phyloP scores from a whole-genome alignment of 208 protist genomes.

The Phytomonas francai region DNA sequence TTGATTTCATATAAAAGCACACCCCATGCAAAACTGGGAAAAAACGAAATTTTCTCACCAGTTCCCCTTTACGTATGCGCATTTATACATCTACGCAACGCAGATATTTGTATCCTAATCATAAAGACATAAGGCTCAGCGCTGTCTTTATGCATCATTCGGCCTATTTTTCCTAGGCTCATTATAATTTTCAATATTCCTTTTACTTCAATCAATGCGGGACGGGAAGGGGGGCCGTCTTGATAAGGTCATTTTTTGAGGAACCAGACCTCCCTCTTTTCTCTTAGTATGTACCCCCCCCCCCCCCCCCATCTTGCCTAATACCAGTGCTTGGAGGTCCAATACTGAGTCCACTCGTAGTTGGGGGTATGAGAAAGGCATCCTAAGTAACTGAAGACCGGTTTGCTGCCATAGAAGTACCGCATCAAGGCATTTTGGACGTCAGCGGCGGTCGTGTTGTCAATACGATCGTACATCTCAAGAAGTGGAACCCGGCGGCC shows the following conservation, averaged over 20 bases:
- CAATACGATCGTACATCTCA: conserved; percentile 90
- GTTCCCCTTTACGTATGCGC: background rate
- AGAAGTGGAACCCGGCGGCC: conserved; percentile 75
- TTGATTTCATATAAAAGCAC: background rate
- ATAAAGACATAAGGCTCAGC: background rate
- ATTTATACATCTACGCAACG: background rate
- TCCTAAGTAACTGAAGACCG: conserved; percentile 81
- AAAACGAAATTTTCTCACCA: background rate
- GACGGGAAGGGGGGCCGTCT: background rate
- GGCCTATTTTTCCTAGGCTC: background rate
- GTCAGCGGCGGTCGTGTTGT: conserved; percentile 80
- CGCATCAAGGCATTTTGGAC: conserved; percentile 84
- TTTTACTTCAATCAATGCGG: background rate
- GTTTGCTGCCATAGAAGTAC: conserved; percentile 89
- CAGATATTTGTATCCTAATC: background rate
- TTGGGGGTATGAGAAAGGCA: conserved; percentile 73
- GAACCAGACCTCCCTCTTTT: background rate
- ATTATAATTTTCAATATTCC: background rate
- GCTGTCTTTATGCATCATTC: background rate
- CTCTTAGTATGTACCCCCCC: background rate
- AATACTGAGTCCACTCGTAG: conserved; percentile 87
- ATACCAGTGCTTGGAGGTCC: conserved; percentile 90
- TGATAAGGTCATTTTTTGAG: background rate
- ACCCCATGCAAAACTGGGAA: background rate
- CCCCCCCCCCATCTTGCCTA: conserved; percentile 21